Conservation (phyloP, 208 protist species). For the Leishmania braziliensis region DNA sequence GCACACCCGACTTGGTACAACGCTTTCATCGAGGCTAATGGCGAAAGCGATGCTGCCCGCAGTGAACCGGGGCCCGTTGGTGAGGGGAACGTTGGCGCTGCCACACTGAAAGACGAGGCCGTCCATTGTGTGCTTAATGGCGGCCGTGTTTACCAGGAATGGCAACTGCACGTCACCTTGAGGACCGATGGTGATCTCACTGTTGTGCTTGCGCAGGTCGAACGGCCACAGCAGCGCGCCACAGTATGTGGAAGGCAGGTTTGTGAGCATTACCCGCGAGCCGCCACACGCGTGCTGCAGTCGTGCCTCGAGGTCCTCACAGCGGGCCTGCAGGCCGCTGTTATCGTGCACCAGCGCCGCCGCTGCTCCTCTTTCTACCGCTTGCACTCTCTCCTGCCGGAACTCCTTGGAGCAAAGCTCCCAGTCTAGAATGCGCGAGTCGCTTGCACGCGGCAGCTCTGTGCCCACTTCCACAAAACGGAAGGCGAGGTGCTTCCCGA, state of each 20-base stretch:
- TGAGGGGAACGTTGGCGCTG: constrained; percentile 31
- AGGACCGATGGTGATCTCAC: constrained; percentile 44
- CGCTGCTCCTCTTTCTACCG: constrained; percentile 20
- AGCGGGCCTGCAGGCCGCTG: constrained; percentile 30
- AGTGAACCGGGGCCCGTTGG: constrained; percentile 46
- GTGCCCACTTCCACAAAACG: constrained; percentile 50
- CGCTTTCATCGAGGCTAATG: constrained; percentile 35
- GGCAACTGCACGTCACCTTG: constrained; percentile 46
- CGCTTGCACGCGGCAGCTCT: constrained; percentile 9
- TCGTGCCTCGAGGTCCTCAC: constrained; percentile 35
- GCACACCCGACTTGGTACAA: constrained; percentile 12
- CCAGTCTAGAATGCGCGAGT: constrained; percentile 65
- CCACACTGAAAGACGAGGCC: constrained; percentile 37
- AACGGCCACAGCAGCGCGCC: constrained; percentile 55
- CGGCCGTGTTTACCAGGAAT: constrained; percentile 38
- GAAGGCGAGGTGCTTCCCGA: constrained; percentile 61
- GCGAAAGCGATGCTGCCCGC: constrained; percentile 50
- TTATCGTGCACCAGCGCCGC: constrained; percentile 36
- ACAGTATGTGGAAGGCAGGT: constrained; percentile 44
- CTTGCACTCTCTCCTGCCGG: constrained; percentile 27
- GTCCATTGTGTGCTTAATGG: constrained; percentile 34
- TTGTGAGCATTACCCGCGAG: constrained; percentile 58
- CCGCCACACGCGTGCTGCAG: constrained; percentile 36
- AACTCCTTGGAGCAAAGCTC: constrained; percentile 66
- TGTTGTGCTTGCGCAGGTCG: constrained; percentile 32